phyloP scores from a whole-genome alignment of 805 yeast genomes.

The Komagataella pseudopastoris region DNA sequence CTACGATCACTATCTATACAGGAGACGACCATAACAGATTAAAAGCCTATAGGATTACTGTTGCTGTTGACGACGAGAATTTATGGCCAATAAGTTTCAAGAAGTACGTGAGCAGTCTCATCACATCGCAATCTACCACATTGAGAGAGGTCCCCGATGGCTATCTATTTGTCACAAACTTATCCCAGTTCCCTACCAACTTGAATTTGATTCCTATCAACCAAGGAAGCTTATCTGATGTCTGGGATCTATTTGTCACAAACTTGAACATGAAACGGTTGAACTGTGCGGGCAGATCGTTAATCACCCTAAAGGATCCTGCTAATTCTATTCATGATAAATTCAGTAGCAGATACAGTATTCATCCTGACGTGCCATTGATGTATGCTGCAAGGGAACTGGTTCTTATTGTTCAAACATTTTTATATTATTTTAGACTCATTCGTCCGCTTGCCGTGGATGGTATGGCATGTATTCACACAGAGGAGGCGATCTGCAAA shows the following conservation, averaged over 20 bases:
- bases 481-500: constrained; percentile 51
- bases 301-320: constrained; percentile 55
- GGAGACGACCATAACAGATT: constrained; percentile 65
- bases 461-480: constrained; percentile 70
- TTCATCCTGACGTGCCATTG: constrained; percentile 38
- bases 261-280: constrained; percentile 68
- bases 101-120: constrained; percentile 51
- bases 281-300: constrained; percentile 79
- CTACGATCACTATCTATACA: constrained; percentile 69
- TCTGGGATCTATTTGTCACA: constrained; percentile 48
- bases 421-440: constrained; percentile 65
- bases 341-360: constrained; percentile 60
- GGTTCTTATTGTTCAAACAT: constrained; percentile 60
- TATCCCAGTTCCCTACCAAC: constrained; percentile 63
- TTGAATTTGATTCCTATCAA: constrained; percentile 61
- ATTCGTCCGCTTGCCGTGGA: constrained; percentile 62
- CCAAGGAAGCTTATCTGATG: constrained; percentile 35
- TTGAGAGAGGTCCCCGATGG: constrained; percentile 53
- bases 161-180: constrained; percentile 62
- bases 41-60: constrained; percentile 41
- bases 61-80: constrained; percentile 29
- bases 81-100: constrained; percentile 40
- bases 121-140: constrained; percentile 45
- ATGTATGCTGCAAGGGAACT: constrained; percentile 62
- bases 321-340: constrained; percentile 72